Conservation (phyloP, 805 yeast genomes). For the Candida anglica region DNA sequence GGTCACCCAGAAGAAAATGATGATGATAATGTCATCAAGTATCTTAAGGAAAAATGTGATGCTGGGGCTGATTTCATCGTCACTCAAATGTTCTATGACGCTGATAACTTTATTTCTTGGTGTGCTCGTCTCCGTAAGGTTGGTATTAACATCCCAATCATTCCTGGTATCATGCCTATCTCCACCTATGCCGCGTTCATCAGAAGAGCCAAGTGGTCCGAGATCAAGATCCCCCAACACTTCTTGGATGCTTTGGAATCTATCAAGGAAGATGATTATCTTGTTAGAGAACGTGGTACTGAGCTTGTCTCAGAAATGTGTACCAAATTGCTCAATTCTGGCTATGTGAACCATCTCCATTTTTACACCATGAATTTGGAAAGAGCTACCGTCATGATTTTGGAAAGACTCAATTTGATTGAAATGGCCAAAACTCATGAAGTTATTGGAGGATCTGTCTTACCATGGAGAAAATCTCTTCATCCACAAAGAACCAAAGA, state of each 20-base stretch:
- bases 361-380: slow-evolving; percentile 98
- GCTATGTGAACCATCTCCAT: slow-evolving; percentile 80
- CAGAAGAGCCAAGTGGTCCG: slow-evolving; percentile 94
- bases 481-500: slow-evolving; percentile 78
- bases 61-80: slow-evolving; percentile 92
- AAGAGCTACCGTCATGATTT: slow-evolving; percentile 81
- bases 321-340: slow-evolving; percentile 60
- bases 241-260: slow-evolving; percentile 72
- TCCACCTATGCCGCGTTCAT: slow-evolving; percentile 90
- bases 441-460: slow-evolving; percentile 34
- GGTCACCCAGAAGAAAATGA: slow-evolving; percentile 86
- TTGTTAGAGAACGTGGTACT: slow-evolving; percentile 83
- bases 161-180: slow-evolving; percentile 99
- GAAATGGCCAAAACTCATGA: slow-evolving; percentile 37
- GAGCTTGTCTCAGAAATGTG: slow-evolving; percentile 84
- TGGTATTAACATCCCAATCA: slow-evolving; percentile 81
- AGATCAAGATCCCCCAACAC: slow-evolving; percentile 70
- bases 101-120: slow-evolving; percentile 81
- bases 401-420: slow-evolving; percentile 66
- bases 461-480: slow-evolving; percentile 92
- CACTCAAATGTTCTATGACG: slow-evolving; percentile 97
- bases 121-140: slow-evolving; percentile 61
- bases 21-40: slow-evolving; percentile 48
- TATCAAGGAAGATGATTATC: slow-evolving; percentile 83
- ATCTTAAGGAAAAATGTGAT: slow-evolving; percentile 83